Conservation (phyloP, 2,329 filamentous ascomycete genomes). For the Cladosporium halotolerans region DNA sequence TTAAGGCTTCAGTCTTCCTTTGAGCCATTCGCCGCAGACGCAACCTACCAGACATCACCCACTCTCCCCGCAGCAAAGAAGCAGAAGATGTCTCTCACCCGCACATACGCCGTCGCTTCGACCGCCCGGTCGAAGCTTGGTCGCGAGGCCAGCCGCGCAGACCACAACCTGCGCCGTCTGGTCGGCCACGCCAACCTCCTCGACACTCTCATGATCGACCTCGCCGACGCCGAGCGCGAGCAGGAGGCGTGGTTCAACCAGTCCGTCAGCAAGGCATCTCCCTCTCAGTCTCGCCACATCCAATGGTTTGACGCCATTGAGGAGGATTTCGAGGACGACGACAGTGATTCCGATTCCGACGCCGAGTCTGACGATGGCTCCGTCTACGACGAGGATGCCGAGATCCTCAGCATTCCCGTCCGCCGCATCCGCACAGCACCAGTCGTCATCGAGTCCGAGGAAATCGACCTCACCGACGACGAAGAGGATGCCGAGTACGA, state of each 20-base stretch:
- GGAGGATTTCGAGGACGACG: constrained; percentile 67
- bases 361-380: constrained; percentile 45
- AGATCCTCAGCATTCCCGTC: constrained; percentile 36
- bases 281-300: constrained; percentile 62
- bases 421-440: constrained; percentile 36
- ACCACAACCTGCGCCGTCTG: constrained; percentile 90
- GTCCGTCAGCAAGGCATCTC: constrained; percentile 70
- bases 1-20: constrained; percentile 43
- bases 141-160: constrained; percentile 77
- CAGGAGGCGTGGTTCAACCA: constrained; percentile 98
- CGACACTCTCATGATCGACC: constrained; percentile 84
- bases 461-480: constrained; percentile 33
- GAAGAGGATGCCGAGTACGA: constrained; percentile 39
- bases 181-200: constrained; percentile 98
- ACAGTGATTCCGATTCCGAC: constrained; percentile 40
- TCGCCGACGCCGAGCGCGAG: constrained; percentile 88
- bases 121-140: constrained; percentile 95
- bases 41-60: constrained; percentile 36
- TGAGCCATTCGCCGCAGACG: constrained; percentile 41
- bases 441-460: constrained; percentile 38
- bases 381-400: constrained; percentile 47
- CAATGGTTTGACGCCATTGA: constrained; percentile 79
- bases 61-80: constrained; percentile 44
- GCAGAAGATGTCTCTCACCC: constrained; percentile 94
- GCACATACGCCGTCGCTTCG: constrained; percentile 97